Evolutionary conservation across 768 basidiomycete species (phyloP).

Genomic region (Glaciozyma martinii): DNA sequence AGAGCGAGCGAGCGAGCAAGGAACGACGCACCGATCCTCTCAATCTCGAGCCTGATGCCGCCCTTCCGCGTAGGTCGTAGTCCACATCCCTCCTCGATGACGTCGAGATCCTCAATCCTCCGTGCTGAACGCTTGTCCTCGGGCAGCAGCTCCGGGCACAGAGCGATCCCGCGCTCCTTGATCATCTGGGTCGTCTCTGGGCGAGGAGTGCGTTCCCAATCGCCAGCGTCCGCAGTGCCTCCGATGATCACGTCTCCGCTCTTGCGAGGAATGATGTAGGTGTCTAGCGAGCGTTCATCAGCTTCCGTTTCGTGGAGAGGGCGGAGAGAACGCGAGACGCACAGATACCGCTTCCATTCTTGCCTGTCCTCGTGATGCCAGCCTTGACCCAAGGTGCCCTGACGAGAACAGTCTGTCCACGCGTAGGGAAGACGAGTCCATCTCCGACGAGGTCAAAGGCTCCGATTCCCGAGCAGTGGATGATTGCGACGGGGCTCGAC

Average conservation of each 20-base stretch:
- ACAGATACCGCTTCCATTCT: conserved; percentile 13
- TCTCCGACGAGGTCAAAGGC: conserved; percentile 50
- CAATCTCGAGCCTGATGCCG: conserved; percentile 55
- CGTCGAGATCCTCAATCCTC: conserved; percentile 41
- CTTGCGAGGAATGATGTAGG: conserved; percentile 42
- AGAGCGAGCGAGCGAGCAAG: background rate
- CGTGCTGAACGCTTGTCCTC: conserved; percentile 23
- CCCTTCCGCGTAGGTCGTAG: conserved; percentile 59
- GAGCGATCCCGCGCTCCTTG: conserved; percentile 20
- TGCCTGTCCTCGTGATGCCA: conserved; percentile 41
- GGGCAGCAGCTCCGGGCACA: conserved; percentile 21
- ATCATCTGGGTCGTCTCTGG: conserved; percentile 19
- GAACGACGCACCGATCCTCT: conserved; percentile 39
- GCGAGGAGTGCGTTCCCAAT: conserved; percentile 24
- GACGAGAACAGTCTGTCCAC: conserved; percentile 40
- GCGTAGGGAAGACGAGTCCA: conserved; percentile 43
- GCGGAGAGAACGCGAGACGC: background rate
- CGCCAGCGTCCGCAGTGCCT: conserved; percentile 37
- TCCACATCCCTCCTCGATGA: conserved; percentile 50
- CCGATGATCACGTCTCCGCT: conserved; percentile 41
- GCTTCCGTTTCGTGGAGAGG: background rate
- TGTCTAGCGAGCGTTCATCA: conserved; percentile 11
- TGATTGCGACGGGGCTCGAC: conserved; percentile 47
- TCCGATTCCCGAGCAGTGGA: conserved; percentile 64
- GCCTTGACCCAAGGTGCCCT: conserved; percentile 37